A percentile compares a stretch with the other conserved stretches of the same genome.
These are phyloP conservation scores for Termitomyces sp. DNA, from an alignment of 768 basidiomycete genomes.

Conservation along the genomic window DNA sequence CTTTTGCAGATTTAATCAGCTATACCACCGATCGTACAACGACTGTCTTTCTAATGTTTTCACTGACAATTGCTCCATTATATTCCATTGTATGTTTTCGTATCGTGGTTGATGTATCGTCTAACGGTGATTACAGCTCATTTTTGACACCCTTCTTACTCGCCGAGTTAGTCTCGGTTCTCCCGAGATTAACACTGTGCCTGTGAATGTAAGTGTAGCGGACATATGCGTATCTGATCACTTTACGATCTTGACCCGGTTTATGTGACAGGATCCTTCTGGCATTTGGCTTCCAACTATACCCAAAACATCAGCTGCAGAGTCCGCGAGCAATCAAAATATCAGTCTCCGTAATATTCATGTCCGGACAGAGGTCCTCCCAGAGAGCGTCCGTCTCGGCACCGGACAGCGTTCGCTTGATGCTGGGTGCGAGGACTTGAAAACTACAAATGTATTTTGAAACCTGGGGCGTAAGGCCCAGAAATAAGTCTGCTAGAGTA, in stretches of 20 bases:
- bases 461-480: neutral
- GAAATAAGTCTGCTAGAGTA: conserved; percentile 4
- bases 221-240: neutral
- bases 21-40: conserved; percentile 23
- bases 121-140: neutral
- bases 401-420: neutral
- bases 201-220: neutral
- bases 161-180: conserved; percentile 7
- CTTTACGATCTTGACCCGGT: neutral
- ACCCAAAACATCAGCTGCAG: neutral
- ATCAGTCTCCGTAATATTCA: conserved; percentile 18
- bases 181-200: conserved; percentile 1
- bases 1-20: conserved; percentile 26
- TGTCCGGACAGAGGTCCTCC: conserved; percentile 13
- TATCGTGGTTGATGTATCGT: neutral
- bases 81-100: conserved; percentile 30
- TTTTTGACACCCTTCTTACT: conserved; percentile 15
- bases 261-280: neutral
- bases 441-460: neutral
- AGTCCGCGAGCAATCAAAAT: conserved; percentile 5
- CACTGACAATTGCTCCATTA: conserved; percentile 34
- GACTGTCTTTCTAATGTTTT: conserved; percentile 32
- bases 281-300: conserved; percentile 10
- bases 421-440: neutral
- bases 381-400: conserved; percentile 2